Base-by-base conservation (phyloP, 1,139 yeast species). In the Debaryomyces sp. region DNA sequence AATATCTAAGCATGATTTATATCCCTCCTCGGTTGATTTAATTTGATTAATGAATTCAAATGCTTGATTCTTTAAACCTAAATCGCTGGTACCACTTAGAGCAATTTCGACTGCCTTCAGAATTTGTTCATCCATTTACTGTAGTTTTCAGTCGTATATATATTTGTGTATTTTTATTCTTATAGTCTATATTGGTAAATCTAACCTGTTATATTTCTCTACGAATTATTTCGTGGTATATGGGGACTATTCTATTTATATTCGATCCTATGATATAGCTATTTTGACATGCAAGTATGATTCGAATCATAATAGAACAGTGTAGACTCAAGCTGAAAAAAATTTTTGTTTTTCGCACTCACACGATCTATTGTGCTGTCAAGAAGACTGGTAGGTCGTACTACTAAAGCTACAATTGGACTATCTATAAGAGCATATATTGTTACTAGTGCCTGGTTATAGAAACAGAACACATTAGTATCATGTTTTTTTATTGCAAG, bases 71-170 rank as follows among this genome's bases (percentile, higher is more conserved):
- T 88, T 87, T 50, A 92, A 73, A 41, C 67, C 71, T 23, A 78
- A 73, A 65, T 89, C 95, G 21, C 88, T 81, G n/a, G 86, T 75
- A 43, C 89, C 89, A 63, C 86, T 84, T 54, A 90, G 82, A 34
- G 97, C 98, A 55, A 92, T 85, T 57, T 84, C 87, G 48, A 94
- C 96, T 43, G 97, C 99, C 73, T 91, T 96, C 68, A 83, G 92
- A 63, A 94, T 88, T 75, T 91, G 96, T 59, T 82, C 81, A 59
- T 89, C 91, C 95, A 89, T 89, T 46, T 47, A 46, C 41, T 29
- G 23, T 36, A 40, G 24, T 12, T 29, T 40, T 40, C 43, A 32
- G 21, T 40, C 26, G 23, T 33, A 29, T 42, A 27, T 35, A 18
- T 35, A 15, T 32, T 27, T 34, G 29, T 26, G 38, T 42, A 40